phyloP scores from a whole-genome alignment of 164 flowering plant genomes.

The Stephania yunnanensis region DNA sequence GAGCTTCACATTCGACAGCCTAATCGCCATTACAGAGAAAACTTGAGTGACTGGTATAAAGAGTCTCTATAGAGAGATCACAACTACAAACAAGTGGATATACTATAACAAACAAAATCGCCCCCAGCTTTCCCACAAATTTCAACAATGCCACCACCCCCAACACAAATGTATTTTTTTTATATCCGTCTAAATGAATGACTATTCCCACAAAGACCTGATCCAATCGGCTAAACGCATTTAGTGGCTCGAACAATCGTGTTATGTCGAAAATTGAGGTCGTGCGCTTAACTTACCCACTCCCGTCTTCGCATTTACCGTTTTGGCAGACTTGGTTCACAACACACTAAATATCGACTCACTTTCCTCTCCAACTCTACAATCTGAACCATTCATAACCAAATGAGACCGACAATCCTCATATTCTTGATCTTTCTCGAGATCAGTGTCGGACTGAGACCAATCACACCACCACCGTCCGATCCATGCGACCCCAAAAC shows the following conservation, averaged over 20 bases:
- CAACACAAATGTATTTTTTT: neutral
- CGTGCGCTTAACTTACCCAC: too few relatives aligned
- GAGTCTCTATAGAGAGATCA: neutral
- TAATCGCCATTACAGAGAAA: constrained; percentile 15
- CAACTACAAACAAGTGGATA: neutral
- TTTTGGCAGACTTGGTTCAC: too few relatives aligned
- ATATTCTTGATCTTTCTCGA: neutral
- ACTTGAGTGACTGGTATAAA: too few relatives aligned
- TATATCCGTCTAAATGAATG: too few relatives aligned
- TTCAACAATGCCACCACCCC: neutral
- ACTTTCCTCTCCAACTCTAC: neutral
- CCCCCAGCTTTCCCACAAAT: neutral
- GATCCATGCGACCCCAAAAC: constrained; percentile 31
- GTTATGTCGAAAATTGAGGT: too few relatives aligned
- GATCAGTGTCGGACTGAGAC: constrained; percentile 1
- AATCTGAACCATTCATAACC: neutral
- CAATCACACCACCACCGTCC: neutral
- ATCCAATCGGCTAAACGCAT: too few relatives aligned
- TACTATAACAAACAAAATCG: neutral
- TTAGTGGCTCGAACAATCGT: too few relatives aligned
- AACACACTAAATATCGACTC: neutral
- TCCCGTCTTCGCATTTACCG: too few relatives aligned
- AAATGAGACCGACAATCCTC: neutral
- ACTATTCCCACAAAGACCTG: too few relatives aligned
- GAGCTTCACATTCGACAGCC: constrained; percentile 10